A percentile compares a stretch with the other conserved stretches of the same genome.
Evolutionary conservation across 192 early-diverging fungal genomes (phyloP).

Genomic region (Gonapodya prolifera): DNA sequence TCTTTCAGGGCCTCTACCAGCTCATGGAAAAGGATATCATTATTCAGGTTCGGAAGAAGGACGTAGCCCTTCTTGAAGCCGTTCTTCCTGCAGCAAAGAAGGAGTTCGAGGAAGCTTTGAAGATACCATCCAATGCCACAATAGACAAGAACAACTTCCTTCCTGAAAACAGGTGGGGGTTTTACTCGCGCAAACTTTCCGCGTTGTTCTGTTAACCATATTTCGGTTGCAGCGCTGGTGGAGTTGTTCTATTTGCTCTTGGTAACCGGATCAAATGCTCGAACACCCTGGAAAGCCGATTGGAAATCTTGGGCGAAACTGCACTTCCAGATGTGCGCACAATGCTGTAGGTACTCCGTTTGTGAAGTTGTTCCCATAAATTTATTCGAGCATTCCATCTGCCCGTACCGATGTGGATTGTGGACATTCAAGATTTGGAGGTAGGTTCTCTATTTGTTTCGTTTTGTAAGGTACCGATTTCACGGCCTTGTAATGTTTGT

Average conservation of each 20-base stretch:
- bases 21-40: slow-evolving; percentile 70
- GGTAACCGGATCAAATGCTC: slow-evolving; percentile 68
- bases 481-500: no score
- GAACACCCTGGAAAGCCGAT: slow-evolving; percentile 85
- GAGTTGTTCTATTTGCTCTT: slow-evolving; percentile 65
- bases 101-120: slow-evolving; percentile 43
- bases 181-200: background rate
- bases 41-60: slow-evolving; percentile 58
- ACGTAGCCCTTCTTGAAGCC: slow-evolving; percentile 44
- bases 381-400: slow-evolving; percentile 21
- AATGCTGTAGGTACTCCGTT: slow-evolving; percentile 80
- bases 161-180: slow-evolving; percentile 44
- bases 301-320: slow-evolving; percentile 67
- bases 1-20: slow-evolving; percentile 63
- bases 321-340: slow-evolving; percentile 89
- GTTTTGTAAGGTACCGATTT: no score
- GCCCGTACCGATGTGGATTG: background rate
- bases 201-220: background rate
- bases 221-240: slow-evolving; percentile 57
- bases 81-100: slow-evolving; percentile 34
- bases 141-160: slow-evolving; percentile 51
- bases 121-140: slow-evolving; percentile 25
- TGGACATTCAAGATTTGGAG: background rate
- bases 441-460: background rate
- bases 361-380: slow-evolving; percentile 85